A percentile compares a stretch with the other conserved stretches of the same genome.
Conservation (phyloP, 2,329 filamentous ascomycete genomes). For the Aspergillus udagawae region DNA sequence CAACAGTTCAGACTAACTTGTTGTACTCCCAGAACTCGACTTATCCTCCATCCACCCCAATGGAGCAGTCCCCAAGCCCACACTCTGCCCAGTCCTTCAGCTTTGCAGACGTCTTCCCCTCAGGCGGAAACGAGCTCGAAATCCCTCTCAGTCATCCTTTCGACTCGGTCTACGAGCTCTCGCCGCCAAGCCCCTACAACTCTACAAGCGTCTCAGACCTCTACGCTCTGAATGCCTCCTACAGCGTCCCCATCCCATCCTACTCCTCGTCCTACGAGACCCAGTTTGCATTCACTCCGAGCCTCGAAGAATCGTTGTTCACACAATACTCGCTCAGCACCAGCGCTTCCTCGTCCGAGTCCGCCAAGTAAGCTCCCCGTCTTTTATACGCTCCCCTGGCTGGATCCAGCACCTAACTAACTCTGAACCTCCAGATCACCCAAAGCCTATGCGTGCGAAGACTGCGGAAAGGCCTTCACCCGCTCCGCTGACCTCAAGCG, state of each 20-base stretch:
- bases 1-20: background rate
- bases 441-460: slow-evolving; percentile 31
- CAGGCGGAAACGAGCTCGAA: slow-evolving; percentile 7
- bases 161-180: background rate
- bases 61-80: slow-evolving; percentile 16
- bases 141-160: background rate
- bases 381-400: background rate
- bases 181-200: background rate
- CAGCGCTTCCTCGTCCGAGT: slow-evolving; percentile 5
- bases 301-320: slow-evolving; percentile 9
- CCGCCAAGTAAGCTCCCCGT: slow-evolving; percentile 22
- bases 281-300: slow-evolving; percentile 1
- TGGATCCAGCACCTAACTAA: background rate
- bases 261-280: slow-evolving; percentile 4
- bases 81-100: slow-evolving; percentile 16
- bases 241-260: slow-evolving; percentile 3
- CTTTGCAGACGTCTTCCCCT: slow-evolving; percentile 13
- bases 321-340: background rate
- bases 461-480: slow-evolving; percentile 39
- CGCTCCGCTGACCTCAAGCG: slow-evolving; percentile 49
- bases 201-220: background rate
- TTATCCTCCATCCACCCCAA: slow-evolving; percentile 15
- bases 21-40: slow-evolving; percentile 7
- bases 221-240: background rate
- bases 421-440: slow-evolving; percentile 16